These are phyloP conservation scores for Solanum commersonii DNA, from an alignment of 257 asterid genomes.

Conservation along the genomic window DNA sequence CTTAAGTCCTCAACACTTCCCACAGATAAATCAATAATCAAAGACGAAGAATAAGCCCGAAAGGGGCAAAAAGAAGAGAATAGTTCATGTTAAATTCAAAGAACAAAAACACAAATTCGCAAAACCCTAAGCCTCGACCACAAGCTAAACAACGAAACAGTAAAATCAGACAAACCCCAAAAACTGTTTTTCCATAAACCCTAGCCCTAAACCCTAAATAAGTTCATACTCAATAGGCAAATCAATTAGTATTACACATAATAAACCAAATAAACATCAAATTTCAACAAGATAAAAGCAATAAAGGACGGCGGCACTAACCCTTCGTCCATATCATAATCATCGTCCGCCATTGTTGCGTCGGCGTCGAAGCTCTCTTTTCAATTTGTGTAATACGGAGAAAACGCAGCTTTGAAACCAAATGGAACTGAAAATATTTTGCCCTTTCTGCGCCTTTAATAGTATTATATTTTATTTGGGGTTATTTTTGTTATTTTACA, in stretches of 20 bases:
- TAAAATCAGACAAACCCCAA: not conserved
- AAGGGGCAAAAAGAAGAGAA: not conserved
- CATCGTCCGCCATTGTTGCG: constrained; percentile 76
- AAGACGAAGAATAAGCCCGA: not conserved
- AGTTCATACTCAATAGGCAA: not conserved
- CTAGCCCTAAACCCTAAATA: not conserved
- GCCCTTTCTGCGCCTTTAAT: not conserved
- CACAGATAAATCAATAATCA: not conserved
- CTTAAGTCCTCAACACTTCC: not conserved
- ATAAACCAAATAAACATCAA: no score
- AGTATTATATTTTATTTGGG: not conserved
- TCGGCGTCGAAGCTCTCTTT: not conserved
- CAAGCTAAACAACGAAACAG: not conserved
- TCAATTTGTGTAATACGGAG: not conserved
- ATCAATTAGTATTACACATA: not conserved
- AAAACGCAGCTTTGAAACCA: not conserved
- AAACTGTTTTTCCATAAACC: not conserved
- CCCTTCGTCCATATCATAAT: constrained; percentile 84
- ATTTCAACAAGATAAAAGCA: not conserved
- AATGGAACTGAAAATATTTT: not conserved
- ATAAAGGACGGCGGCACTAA: not conserved
- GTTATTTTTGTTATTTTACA: not conserved
- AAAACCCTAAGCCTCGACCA: constrained; percentile 12
- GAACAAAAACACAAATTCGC: not conserved
- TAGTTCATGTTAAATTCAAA: not conserved